Percentiles rank a stretch among this genome's conserved stretches.
These are phyloP conservation scores for Entomortierella chlamydospora DNA, from an alignment of 192 early-diverging fungal species.

Conservation along the genomic window DNA sequence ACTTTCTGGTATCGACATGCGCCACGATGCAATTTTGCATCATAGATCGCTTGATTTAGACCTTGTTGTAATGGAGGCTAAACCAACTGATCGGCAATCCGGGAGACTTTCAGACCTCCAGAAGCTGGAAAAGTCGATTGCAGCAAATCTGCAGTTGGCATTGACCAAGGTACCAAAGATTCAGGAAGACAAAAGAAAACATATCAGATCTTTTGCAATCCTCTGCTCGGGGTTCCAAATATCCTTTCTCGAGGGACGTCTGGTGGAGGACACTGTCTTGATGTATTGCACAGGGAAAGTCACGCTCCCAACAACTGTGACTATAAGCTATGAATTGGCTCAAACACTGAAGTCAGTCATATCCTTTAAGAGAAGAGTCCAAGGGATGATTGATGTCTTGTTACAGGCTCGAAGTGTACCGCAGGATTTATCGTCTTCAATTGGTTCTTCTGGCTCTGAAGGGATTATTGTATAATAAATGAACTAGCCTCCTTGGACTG, in stretches of 20 bases:
- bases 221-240: background rate
- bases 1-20: background rate
- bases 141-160: background rate
- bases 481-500: too few species aligned
- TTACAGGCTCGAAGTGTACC: background rate
- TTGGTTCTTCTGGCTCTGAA: background rate
- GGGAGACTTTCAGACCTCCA: background rate
- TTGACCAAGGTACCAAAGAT: background rate
- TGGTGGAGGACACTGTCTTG: background rate
- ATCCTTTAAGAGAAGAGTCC: conserved; percentile 1
- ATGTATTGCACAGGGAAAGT: background rate
- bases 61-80: background rate
- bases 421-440: background rate
- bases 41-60: background rate
- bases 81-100: background rate
- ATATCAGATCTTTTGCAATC: background rate
- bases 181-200: background rate
- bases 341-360: background rate
- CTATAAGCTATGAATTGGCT: background rate
- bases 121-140: background rate
- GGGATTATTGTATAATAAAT: background rate
- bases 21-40: background rate
- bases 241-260: background rate
- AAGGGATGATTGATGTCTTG: background rate
- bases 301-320: background rate